Evolutionary conservation across 164 flowering plant species (phyloP), one percentile per base, ranked within the genome.

Genomic region (Magnolia officinalis): DNA sequence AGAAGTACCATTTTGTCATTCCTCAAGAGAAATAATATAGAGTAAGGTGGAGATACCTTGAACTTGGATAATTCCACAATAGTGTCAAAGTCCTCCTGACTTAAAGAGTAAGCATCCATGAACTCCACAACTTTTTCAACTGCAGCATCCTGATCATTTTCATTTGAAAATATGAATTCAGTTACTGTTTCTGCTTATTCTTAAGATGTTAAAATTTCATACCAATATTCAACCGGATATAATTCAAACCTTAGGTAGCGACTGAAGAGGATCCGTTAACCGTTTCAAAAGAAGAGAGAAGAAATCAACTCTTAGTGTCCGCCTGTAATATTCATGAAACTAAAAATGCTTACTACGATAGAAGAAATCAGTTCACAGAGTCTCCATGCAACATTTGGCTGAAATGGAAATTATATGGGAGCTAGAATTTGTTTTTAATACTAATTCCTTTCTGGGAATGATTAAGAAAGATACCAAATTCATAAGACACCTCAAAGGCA

Each of bases 61-160:
- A 90, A 94, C 82, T 91, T 92, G 67, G 98, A 91, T 67, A 96
- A 64, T 76, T 91, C 98, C 79, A 92, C 83, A 8, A 96, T 82
- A 65, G 95, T 84, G 78, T 92, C 97, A 83, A 84, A 91, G 82
- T 96, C 98, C 76, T 94, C 98, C 86, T 86, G 95, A 85, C 88
- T 92, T 37, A 96, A 84, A 11, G 97, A 92, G 88, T 96, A 96
- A 13, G 80, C 29, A 84, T 90, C 92, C 99, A 96, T 94, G 80
- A 93, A 91, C 74, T 91, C 92, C 66, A 94, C 92, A 78, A 94
- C 96, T 71, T 84, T 85, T 78, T 83, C 84, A 76, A 91, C 96
- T 67, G 96, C 98, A 79, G 88, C 98, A 84, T 93, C 99, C 99
- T 93, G 88, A 51, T 52, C 24, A 70, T 69, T 76, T 23, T 31